Percentiles rank a stretch among this genome's conserved stretches.
These are phyloP conservation scores for Ascoidea rubescens DNA, from an alignment of 805 yeast species.

Conservation along the genomic window DNA sequence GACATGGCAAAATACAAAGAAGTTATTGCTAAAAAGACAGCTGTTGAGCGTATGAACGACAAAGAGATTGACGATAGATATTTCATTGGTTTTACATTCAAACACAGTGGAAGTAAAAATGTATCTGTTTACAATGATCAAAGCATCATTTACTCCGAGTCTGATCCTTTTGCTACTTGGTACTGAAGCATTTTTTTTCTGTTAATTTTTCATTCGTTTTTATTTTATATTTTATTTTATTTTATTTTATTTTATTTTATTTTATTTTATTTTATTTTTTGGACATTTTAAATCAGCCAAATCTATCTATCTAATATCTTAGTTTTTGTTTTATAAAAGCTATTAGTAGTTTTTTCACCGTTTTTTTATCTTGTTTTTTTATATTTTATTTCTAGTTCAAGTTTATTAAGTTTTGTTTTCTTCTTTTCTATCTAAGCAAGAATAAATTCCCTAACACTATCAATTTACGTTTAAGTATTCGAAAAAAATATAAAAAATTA, in stretches of 20 bases:
- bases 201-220: no score
- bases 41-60: slow-evolving; percentile 70
- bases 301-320: not conserved
- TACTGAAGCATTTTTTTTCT: slow-evolving; percentile 1
- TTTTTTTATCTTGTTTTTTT: not conserved
- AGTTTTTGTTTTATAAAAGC: not conserved
- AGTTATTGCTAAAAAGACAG: slow-evolving; percentile 83
- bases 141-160: slow-evolving; percentile 2
- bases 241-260: not conserved
- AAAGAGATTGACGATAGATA: slow-evolving; percentile 48
- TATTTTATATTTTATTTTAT: not conserved
- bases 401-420: not conserved
- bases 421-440: not conserved
- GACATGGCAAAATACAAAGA: slow-evolving; percentile 97
- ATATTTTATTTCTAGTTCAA: not conserved
- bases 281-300: not conserved
- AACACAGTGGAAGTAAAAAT: slow-evolving; percentile 40
- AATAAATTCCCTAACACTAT: no score
- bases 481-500: no score
- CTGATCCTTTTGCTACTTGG: slow-evolving; percentile 11
- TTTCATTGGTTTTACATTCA: slow-evolving; percentile 92
- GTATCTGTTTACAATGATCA: slow-evolving; percentile 7
- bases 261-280: not conserved
- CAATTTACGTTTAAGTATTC: no score
- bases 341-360: not conserved